These are phyloP conservation scores for Picochlorum sp. DNA, from an alignment of 139 green algal species.

Conservation along the genomic window DNA sequence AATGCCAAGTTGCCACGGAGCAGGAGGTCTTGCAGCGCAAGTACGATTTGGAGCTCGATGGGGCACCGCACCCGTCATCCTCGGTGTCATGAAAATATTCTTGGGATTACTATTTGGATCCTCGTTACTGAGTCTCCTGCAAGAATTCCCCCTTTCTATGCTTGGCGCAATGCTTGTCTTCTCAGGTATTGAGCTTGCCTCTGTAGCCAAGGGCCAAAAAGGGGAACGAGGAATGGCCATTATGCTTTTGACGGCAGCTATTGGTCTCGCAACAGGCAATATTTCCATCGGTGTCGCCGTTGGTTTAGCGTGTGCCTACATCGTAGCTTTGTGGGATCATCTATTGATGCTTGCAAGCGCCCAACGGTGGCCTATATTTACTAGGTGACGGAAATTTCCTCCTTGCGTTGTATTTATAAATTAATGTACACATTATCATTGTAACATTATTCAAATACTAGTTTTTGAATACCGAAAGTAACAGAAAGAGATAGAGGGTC, in stretches of 20 bases:
- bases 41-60: constrained; percentile 59
- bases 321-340: not conserved
- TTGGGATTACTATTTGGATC: constrained; percentile 57
- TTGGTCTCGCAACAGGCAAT: constrained; percentile 44
- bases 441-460: no score
- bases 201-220: constrained; percentile 21
- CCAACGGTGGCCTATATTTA: no score
- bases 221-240: constrained; percentile 33
- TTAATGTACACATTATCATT: no score
- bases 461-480: no score
- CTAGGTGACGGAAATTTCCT: no score
- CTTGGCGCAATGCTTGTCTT: constrained; percentile 49
- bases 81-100: constrained; percentile 58
- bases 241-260: constrained; percentile 56
- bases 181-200: constrained; percentile 54
- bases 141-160: constrained; percentile 50
- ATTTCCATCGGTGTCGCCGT: constrained; percentile 45
- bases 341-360: no score
- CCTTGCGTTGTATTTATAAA: no score
- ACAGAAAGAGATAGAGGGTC: no score
- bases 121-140: constrained; percentile 46
- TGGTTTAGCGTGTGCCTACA: constrained; percentile 22
- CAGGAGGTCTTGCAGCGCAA: constrained; percentile 68
- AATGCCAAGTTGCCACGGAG: constrained; percentile 71
- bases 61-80: constrained; percentile 54